phyloP scores from a whole-genome alignment of 805 yeast genomes.

The Osmozyma mogii region DNA sequence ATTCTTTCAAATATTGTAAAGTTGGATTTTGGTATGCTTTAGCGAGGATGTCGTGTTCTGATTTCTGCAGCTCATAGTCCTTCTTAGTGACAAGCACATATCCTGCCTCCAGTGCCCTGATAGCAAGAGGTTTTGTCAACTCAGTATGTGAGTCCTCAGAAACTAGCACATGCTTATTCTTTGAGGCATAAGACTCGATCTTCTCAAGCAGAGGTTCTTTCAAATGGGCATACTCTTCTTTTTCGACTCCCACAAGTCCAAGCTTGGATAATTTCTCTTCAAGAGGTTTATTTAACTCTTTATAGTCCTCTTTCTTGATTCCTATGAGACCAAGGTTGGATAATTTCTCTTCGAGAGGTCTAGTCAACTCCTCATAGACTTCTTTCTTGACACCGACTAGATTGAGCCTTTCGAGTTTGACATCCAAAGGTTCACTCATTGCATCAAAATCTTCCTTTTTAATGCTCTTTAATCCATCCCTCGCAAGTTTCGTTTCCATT shows the following conservation, averaged over 20 bases:
- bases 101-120: no score
- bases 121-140: no score
- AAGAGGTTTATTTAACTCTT: slow-evolving; percentile 2
- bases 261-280: slow-evolving; percentile 12
- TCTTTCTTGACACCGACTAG: slow-evolving; percentile 6
- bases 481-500: not conserved
- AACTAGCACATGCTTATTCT: no score
- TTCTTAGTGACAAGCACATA: no score
- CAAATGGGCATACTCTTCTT: slow-evolving; percentile 12
- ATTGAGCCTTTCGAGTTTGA: slow-evolving; percentile 5
- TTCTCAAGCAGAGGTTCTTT: no score
- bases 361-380: slow-evolving; percentile 4
- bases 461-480: slow-evolving; percentile 7
- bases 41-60: no score
- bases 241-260: slow-evolving; percentile 11
- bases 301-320: slow-evolving; percentile 1
- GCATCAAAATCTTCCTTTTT: no score
- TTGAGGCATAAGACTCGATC: no score
- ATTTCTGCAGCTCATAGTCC: no score
- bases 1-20: slow-evolving; percentile 4
- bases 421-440: slow-evolving; percentile 5
- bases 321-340: slow-evolving; percentile 1
- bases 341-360: slow-evolving; percentile 1
- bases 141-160: no score
- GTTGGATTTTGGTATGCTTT: no score